Base-by-base conservation (phyloP, 2,329 filamentous ascomycete genomes). In the Trichoderma sp. region DNA sequence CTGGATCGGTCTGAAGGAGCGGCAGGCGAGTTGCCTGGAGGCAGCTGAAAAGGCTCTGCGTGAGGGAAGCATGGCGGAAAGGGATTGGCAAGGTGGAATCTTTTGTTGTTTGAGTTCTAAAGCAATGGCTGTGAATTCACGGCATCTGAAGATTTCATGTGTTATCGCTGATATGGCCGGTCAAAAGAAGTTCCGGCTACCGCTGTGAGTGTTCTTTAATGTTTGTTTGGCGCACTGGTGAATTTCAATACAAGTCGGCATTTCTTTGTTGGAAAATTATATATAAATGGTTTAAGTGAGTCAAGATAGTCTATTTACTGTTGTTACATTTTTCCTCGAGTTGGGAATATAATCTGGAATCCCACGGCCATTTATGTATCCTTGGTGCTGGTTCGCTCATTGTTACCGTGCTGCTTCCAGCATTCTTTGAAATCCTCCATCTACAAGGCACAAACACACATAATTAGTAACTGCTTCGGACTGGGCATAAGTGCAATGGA, bases 351-450 rank as follows among this genome's bases (percentile, higher is more conserved):
- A 6, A 23, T 23, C 4, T 1, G 30, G 6, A 36, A 43, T n/a
- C 13, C 55, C 17, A 17, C 11, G 2, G 15, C 11, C 36, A 34
- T 30, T 70, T 75, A 83, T 47, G 85, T 87, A 79, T 97, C 91
- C 79, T 94, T 95, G 55, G 88, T 91, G 68, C 87, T 87, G 0
- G 95, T 98, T 77, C 96, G 89, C 80, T 92, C 84, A 77, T 97
- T 91, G 80, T 98, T 98, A 63, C 94, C 91, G 77, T 97, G 91
- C 74, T 86, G 87, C 83, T 97, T 97, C 95, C 95, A 98, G 82
- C 95, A 98, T 77, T 92, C 88, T 78, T 90, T 91, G 80, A 98
- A 98, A 2, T 88, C 86, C 79, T 96, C 92, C 92, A 98, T 97
- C 95, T 98, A 62, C 7, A 55, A 55, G 62, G 12, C 6, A 69